A percentile compares a stretch with the other conserved stretches of the same genome.
These are phyloP conservation scores for Cryptosporidium xiaoi DNA, from an alignment of 169 alveolate genomes.

Conservation along the genomic window DNA sequence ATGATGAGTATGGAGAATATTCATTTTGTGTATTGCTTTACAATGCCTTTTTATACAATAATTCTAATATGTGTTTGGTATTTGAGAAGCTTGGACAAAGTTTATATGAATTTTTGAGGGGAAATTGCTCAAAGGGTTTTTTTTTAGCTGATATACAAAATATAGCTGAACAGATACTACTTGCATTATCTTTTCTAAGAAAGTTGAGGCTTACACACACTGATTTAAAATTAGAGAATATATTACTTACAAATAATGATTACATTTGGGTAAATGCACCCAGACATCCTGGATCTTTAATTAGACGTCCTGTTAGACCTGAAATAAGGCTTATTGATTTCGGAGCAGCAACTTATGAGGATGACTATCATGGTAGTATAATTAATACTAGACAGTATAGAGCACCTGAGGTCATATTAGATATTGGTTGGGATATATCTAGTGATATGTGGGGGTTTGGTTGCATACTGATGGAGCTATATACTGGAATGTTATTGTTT, in stretches of 20 bases:
- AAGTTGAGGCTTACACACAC: constrained; percentile 94
- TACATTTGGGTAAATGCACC: constrained; percentile 79
- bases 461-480: constrained; percentile 93
- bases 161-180: constrained; percentile 92
- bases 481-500: constrained; percentile 93
- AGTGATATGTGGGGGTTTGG: constrained; percentile 98
- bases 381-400: constrained; percentile 98
- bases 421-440: constrained; percentile 92
- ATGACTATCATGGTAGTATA: constrained; percentile 94
- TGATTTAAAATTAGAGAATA: constrained; percentile 98
- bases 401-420: constrained; percentile 98
- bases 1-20: constrained; percentile 85
- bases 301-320: constrained; percentile 85
- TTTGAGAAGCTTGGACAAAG: constrained; percentile 96
- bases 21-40: constrained; percentile 90
- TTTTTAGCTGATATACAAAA: constrained; percentile 90
- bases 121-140: constrained; percentile 93
- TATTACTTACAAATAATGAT: constrained; percentile 86
- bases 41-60: constrained; percentile 89
- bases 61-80: constrained; percentile 91
- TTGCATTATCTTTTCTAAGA: constrained; percentile 92
- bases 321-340: constrained; percentile 96
- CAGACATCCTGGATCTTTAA: constrained; percentile 81
- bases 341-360: constrained; percentile 97
- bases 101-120: constrained; percentile 92